Evolutionary conservation across 345 rosid species (phyloP).

Genomic region (Pugionium dolabratum): DNA sequence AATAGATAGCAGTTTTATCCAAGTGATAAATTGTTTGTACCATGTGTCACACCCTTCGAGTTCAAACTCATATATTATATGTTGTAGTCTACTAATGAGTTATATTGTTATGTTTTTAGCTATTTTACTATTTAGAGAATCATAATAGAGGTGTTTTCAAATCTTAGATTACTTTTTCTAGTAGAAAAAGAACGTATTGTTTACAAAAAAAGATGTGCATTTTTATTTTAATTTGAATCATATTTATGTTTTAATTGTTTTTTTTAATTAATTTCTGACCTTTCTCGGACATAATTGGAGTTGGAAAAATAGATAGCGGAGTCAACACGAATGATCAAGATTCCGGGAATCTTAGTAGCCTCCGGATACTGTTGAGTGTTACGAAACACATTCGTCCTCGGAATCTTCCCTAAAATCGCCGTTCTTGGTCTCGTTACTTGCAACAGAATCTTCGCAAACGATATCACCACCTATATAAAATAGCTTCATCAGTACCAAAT

Average conservation of each 20-base stretch:
- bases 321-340: conserved; percentile 77
- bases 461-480: conserved; percentile 59
- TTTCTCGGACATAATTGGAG: conserved; percentile 76
- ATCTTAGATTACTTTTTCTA: no score
- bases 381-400: conserved; percentile 61
- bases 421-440: conserved; percentile 91
- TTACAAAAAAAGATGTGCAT: no score
- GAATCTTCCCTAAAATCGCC: conserved; percentile 68
- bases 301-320: conserved; percentile 89
- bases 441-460: conserved; percentile 73
- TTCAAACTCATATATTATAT: no score
- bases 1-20: no score
- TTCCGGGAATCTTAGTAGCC: conserved; percentile 63
- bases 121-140: no score
- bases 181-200: no score
- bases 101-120: no score
- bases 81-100: no score
- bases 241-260: neutral
- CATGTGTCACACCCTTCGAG: no score
- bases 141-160: no score
- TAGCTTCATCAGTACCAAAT: neutral
- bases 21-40: no score
- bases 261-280: conserved; percentile 34
- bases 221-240: no score
- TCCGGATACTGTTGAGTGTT: conserved; percentile 71